These are phyloP conservation scores for Globisporangium abappressorium DNA, from an alignment of 352 stramenopile genomes.

Conservation along the genomic window DNA sequence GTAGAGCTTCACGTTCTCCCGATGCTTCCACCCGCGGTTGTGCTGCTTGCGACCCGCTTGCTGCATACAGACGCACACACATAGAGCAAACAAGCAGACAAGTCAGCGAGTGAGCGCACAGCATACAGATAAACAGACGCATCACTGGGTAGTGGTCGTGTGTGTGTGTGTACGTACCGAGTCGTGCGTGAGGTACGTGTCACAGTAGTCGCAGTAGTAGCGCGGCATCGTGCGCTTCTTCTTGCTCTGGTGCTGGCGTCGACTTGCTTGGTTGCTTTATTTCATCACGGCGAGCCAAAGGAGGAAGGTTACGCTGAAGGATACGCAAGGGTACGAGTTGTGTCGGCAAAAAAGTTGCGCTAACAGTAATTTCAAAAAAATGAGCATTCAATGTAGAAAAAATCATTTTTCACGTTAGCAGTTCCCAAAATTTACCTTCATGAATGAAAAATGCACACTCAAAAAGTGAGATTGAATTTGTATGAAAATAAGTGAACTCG, in stretches of 20 bases:
- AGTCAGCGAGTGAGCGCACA: background rate
- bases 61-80: slow-evolving; percentile 27
- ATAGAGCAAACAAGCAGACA: slow-evolving; percentile 9
- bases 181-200: slow-evolving; percentile 94
- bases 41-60: slow-evolving; percentile 92
- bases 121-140: background rate
- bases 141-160: no score
- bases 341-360: no score
- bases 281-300: slow-evolving; percentile 1
- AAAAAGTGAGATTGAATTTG: no score
- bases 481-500: no score
- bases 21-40: slow-evolving; percentile 94
- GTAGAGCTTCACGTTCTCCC: slow-evolving; percentile 93
- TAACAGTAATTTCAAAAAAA: no score
- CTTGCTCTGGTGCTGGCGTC: background rate
- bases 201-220: slow-evolving; percentile 95
- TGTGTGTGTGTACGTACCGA: slow-evolving; percentile 49
- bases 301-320: background rate
- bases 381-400: no score
- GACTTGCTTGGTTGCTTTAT: background rate
- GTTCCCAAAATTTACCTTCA: no score
- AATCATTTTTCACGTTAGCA: no score
- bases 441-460: no score
- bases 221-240: slow-evolving; percentile 64
- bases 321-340: background rate